Evolutionary conservation across 2,329 filamentous ascomycete genomes (phyloP).

Genomic region (Nemania bipapillata): DNA sequence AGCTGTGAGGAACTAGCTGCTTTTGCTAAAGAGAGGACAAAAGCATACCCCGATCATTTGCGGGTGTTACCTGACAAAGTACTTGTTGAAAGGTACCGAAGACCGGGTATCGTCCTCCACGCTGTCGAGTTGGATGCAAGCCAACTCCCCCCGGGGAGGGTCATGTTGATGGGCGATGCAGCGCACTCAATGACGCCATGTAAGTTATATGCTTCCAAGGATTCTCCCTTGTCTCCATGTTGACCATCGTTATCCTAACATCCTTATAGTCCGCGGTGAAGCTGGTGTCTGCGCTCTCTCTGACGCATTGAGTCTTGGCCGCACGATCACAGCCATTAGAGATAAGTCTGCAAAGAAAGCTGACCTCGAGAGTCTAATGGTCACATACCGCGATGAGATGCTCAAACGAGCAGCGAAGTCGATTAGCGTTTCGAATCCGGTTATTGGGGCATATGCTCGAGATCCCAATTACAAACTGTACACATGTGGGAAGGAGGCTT

Average conservation of each 20-base stretch:
- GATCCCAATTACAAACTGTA: conserved; percentile 8
- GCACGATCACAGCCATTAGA: not conserved
- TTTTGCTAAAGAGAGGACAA: conserved; percentile 3
- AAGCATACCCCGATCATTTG: conserved; percentile 8
- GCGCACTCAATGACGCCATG: conserved; percentile 27
- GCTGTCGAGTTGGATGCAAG: conserved; percentile 3
- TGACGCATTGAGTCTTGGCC: conserved; percentile 19
- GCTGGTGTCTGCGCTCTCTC: conserved; percentile 21
- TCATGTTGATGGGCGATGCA: not conserved
- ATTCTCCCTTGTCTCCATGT: not conserved
- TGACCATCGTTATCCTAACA: not conserved
- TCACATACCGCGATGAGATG: conserved; percentile 15
- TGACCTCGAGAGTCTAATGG: conserved; percentile 2
- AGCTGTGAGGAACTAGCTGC: conserved; percentile 12
- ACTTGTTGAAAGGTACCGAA: conserved; percentile 7
- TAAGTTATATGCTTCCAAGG: not conserved
- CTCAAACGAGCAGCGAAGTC: conserved; percentile 4
- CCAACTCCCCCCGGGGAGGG: not conserved
- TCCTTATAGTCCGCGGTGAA: conserved; percentile 18
- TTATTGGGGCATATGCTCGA: conserved; percentile 15
- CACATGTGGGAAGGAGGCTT: conserved; percentile 20
- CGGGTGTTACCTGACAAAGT: not conserved
- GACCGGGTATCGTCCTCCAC: not conserved
- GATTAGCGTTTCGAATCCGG: conserved; percentile 7
- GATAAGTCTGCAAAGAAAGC: not conserved